phyloP scores from a whole-genome alignment of 306 rosid species.

The Oxytropis ochrocephala region DNA sequence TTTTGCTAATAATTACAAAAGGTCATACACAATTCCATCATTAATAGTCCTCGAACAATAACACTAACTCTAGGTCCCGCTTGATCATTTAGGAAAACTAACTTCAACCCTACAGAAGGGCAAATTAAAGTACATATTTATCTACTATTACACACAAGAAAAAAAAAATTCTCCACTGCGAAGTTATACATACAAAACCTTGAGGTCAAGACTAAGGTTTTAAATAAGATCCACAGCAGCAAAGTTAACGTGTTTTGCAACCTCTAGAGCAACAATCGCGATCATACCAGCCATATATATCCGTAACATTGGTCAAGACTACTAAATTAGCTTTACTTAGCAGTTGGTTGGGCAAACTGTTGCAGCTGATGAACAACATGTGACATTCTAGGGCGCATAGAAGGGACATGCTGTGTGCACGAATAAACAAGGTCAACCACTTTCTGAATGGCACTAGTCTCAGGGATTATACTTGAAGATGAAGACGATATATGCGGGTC shows the following conservation, averaged over 20 bases:
- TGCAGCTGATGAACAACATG: slow-evolving; percentile 97
- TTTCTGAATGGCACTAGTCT: slow-evolving; percentile 70
- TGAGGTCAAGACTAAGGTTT: neutral
- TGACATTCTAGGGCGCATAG: slow-evolving; percentile 98
- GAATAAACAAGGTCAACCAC: slow-evolving; percentile 97
- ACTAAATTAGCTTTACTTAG: slow-evolving; percentile 31
- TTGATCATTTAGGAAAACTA: neutral
- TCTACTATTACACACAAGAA: neutral
- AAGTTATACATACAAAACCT: slow-evolving; percentile 9
- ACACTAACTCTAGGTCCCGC: neutral
- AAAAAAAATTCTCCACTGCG: neutral
- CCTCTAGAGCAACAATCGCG: neutral
- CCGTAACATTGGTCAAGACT: neutral
- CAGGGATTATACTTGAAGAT: slow-evolving; percentile 62
- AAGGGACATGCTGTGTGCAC: slow-evolving; percentile 96
- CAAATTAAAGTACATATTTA: slow-evolving; percentile 8
- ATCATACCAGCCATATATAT: too few relatives aligned
- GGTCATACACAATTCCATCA: neutral
- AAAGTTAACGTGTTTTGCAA: neutral
- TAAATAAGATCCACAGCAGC: neutral
- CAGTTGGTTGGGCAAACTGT: slow-evolving; percentile 56
- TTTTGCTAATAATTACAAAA: neutral
- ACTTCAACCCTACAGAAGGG: neutral
- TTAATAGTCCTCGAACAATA: neutral
- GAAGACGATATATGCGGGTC: slow-evolving; percentile 71